phyloP scores from a whole-genome alignment of 768 basidiomycete genomes.

The Lentinus brumalis region DNA sequence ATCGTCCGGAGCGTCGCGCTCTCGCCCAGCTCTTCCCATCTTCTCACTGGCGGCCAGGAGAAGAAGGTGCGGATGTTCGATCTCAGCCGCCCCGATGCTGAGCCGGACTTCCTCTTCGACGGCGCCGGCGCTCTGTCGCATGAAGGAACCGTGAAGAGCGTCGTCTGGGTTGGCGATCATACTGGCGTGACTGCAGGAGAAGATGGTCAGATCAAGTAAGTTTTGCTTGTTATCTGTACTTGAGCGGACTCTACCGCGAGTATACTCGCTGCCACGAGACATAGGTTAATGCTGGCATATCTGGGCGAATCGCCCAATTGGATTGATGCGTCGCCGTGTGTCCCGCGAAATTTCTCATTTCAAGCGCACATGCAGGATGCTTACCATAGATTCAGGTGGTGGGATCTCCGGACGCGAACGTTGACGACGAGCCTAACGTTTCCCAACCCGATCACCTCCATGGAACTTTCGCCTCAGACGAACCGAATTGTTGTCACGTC shows the following conservation, averaged over 20 bases:
- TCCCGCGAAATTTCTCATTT: too few relatives aligned
- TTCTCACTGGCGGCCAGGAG: constrained; percentile 93
- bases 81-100: constrained; percentile 81
- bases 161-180: constrained; percentile 90
- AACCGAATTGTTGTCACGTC: constrained; percentile 87
- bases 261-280: constrained; percentile 6
- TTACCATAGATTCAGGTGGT: constrained; percentile 65
- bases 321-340: too few relatives aligned
- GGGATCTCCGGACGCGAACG: constrained; percentile 85
- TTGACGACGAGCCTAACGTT: constrained; percentile 73
- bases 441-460: constrained; percentile 83
- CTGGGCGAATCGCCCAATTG: background rate
- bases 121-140: constrained; percentile 62
- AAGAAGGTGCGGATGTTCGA: constrained; percentile 98
- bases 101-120: constrained; percentile 78
- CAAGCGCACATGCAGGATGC: too few relatives aligned
- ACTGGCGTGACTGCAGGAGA: constrained; percentile 90
- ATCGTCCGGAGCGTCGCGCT: constrained; percentile 96
- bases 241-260: background rate
- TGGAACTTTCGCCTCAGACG: constrained; percentile 87
- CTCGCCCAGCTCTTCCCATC: constrained; percentile 65
- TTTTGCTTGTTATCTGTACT: background rate
- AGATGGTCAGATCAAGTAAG: constrained; percentile 87
- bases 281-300: background rate
- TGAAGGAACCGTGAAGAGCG: constrained; percentile 89